A percentile compares a stretch with the other conserved stretches of the same genome.
These are phyloP conservation scores for Rhytidiadelphus loreus DNA, from an alignment of 225 moss, liverwort and hornwort genomes.

Conservation along the genomic window DNA sequence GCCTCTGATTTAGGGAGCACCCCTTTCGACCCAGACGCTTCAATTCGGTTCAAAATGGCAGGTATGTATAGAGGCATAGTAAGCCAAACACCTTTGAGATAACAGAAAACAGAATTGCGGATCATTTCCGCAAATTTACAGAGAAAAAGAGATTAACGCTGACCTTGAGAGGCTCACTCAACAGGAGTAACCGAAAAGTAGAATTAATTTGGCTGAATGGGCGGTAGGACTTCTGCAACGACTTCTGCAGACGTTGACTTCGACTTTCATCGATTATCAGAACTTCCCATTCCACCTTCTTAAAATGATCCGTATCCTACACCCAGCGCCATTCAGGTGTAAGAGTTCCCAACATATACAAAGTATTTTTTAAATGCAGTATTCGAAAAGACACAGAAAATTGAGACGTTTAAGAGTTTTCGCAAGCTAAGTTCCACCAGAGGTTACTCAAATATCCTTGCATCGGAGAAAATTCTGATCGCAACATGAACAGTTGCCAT, in stretches of 20 bases:
- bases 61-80: background rate
- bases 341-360: background rate
- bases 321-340: background rate
- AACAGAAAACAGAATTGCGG: background rate
- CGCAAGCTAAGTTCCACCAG: background rate
- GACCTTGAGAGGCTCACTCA: conserved; percentile 81
- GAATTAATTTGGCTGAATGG: conserved; percentile 50
- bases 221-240: conserved; percentile 55
- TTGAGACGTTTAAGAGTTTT: background rate
- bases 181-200: conserved; percentile 52
- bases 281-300: conserved; percentile 65
- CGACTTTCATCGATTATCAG: conserved; percentile 75
- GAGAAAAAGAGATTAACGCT: background rate
- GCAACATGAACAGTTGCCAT: background rate
- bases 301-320: conserved; percentile 69
- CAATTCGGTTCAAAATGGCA: background rate
- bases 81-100: background rate
- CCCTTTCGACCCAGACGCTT: background rate
- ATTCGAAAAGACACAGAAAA: background rate
- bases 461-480: background rate
- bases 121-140: background rate
- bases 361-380: background rate
- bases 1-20: background rate
- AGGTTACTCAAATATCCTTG: background rate
- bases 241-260: conserved; percentile 48